These are phyloP conservation scores for Penicillium sp. DNA, from an alignment of 2,329 filamentous ascomycete genomes.

Conservation along the genomic window DNA sequence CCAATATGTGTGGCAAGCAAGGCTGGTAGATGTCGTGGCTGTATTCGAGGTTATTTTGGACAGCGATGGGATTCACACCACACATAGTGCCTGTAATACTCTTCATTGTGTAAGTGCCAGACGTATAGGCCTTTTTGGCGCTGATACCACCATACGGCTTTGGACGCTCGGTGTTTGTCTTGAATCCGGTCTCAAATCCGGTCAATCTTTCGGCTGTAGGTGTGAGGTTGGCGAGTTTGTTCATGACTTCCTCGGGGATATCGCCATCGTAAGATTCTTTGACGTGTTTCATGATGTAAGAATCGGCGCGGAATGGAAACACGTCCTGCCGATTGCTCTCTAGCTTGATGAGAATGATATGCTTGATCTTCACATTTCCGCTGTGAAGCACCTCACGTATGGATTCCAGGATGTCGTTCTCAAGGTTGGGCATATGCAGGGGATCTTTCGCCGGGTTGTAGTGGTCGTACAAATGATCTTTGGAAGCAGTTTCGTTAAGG, in stretches of 20 bases:
- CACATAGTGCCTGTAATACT: slow-evolving; percentile 45
- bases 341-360: slow-evolving; percentile 44
- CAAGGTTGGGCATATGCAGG: slow-evolving; percentile 15
- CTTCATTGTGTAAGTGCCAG: slow-evolving; percentile 46
- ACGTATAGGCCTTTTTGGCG: slow-evolving; percentile 43
- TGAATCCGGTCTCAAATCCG: slow-evolving; percentile 21
- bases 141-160: slow-evolving; percentile 41
- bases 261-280: slow-evolving; percentile 35
- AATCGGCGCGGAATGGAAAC: slow-evolving; percentile 44
- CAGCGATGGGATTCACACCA: slow-evolving; percentile 42
- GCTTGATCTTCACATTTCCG: slow-evolving; percentile 39
- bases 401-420: slow-evolving; percentile 15
- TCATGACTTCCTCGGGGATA: slow-evolving; percentile 32
- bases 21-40: slow-evolving; percentile 45
- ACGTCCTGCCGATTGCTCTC: slow-evolving; percentile 49
- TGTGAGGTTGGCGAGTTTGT: slow-evolving; percentile 26
- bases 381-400: slow-evolving; percentile 15
- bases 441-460: slow-evolving; percentile 17
- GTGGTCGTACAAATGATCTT: slow-evolving; percentile 5
- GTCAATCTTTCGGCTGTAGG: slow-evolving; percentile 26
- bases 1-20: slow-evolving; percentile 40
- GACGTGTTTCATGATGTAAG: slow-evolving; percentile 34
- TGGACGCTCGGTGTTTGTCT: slow-evolving; percentile 13
- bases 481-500: neutral
- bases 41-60: slow-evolving; percentile 45